These are phyloP conservation scores for Hanseniaspora vineae DNA, from an alignment of 805 yeast species.

Conservation along the genomic window DNA sequence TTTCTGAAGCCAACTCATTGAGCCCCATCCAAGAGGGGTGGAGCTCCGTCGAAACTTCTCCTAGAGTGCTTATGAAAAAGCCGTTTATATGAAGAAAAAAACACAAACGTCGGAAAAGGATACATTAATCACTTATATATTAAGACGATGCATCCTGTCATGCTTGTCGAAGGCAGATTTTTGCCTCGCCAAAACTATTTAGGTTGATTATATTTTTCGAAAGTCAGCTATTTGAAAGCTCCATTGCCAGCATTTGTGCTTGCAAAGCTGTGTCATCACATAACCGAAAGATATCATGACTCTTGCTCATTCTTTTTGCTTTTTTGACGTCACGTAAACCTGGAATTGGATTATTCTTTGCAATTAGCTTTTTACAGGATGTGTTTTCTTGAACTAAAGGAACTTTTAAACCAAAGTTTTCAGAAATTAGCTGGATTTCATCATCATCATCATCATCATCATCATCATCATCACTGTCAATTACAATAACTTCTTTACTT, in stretches of 20 bases:
- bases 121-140: not conserved
- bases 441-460: not conserved
- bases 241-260: not conserved
- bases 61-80: constrained; percentile 4
- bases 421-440: not conserved
- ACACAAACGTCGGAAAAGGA: too few relatives aligned
- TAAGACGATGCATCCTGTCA: too few relatives aligned
- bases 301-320: too few relatives aligned
- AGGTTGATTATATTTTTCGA: too few relatives aligned
- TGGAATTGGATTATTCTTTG: too few relatives aligned
- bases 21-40: constrained; percentile 23
- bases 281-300: not conserved
- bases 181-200: too few relatives aligned
- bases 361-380: not conserved
- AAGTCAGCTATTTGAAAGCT: not conserved
- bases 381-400: not conserved
- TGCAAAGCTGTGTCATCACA: not conserved
- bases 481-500: not conserved
- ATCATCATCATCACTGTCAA: not conserved
- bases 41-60: constrained; percentile 20
- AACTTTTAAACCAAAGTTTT: not conserved
- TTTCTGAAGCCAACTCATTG: constrained; percentile 12
- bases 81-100: not conserved
- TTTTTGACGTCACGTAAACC: too few relatives aligned
- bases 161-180: too few relatives aligned